Percentiles rank a stretch among this genome's conserved stretches.
phyloP scores from a whole-genome alignment of 2,329 filamentous ascomycete genomes.

The Penicillium sp. region DNA sequence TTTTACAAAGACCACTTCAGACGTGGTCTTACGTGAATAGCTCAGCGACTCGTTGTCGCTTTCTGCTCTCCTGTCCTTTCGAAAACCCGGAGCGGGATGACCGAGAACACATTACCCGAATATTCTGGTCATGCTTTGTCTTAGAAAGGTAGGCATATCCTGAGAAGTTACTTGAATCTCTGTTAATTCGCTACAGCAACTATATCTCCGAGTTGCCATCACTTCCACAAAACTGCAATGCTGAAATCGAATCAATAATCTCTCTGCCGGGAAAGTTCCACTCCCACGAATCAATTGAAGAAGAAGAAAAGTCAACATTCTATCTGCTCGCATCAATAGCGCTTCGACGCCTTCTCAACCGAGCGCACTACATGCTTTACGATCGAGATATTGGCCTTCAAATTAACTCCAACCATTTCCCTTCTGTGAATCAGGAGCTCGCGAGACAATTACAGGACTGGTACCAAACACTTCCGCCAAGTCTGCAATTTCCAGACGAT shows the following conservation, averaged over 20 bases:
- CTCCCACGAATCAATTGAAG: slow-evolving; percentile 7
- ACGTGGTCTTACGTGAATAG: slow-evolving; percentile 12
- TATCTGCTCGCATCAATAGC: slow-evolving; percentile 12
- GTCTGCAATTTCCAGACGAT: slow-evolving; percentile 4
- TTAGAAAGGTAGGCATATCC: slow-evolving; percentile 5
- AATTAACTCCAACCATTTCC: slow-evolving; percentile 6
- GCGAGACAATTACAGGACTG: slow-evolving; percentile 8
- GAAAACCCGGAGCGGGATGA: slow-evolving; percentile 5
- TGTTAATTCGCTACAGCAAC: background rate
- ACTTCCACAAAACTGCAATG: slow-evolving; percentile 10
- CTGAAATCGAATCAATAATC: slow-evolving; percentile 8
- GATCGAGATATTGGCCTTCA: slow-evolving; percentile 9
- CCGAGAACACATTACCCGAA: slow-evolving; percentile 5
- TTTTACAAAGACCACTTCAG: slow-evolving; percentile 12
- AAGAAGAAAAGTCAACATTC: slow-evolving; percentile 9
- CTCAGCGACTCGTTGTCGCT: slow-evolving; percentile 7
- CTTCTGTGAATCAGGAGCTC: slow-evolving; percentile 9
- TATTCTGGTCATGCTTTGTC: slow-evolving; percentile 15
- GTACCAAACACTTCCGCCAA: slow-evolving; percentile 9
- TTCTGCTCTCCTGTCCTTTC: slow-evolving; percentile 6
- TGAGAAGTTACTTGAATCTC: too few species aligned
- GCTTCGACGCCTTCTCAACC: slow-evolving; percentile 9
- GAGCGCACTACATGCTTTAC: slow-evolving; percentile 12
- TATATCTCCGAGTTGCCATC: slow-evolving; percentile 11
- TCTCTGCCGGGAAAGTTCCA: slow-evolving; percentile 9